Evolutionary conservation across 1,284 basidiomycete species (phyloP), one percentile per base, ranked within the genome.

Genomic region (Tilletia setariae): DNA sequence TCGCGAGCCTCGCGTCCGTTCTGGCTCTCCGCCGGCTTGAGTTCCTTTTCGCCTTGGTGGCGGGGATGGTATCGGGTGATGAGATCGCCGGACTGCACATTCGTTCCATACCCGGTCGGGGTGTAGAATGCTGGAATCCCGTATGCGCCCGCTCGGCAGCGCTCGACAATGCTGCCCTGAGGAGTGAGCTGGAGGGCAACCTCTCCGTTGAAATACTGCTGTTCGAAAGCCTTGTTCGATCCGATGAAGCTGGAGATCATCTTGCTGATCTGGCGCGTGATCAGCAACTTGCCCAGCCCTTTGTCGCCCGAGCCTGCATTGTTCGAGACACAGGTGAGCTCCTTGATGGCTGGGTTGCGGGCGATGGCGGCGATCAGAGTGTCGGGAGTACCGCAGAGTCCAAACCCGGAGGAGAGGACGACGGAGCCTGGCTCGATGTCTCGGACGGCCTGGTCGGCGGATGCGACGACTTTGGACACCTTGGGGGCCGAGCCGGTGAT

Each of bases 51-150:
- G n/a, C 23, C 1, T 74, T 70, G 51, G 2, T 67, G 61, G 16
- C 72, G 67, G 42, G 62, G 61, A 25, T 76, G 75, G 78, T 85
- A 85, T 46, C 75, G 67, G 53, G 81, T 80, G 2, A 84, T 79
- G 42, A 85, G 79, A 15, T 82, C 81, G 11, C 84, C 84, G 0
- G 80, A 83, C 72, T 85, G 80, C 0, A 85, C 81, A 7, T 79
- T 78, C 0, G 84, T 85, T 9, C 83, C 83, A 68, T 74, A 75
- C 1, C 94, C 95, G 1, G 94, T 96, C 3, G 94, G 92, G 3
- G 94, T 98, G 85, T 87, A 98, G 86, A 98, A 94, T 11, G 92
- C 94, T 6, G 95, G 95, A 76, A 96, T 94, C 68, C 95, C 95
- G 25, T 93, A 92, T 2, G 91, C 94, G 69, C 93, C 93, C 3